A percentile compares a stretch with the other conserved stretches of the same genome.
Evolutionary conservation across 257 asterid species (phyloP).

Genomic region (Craterostigma plantagineum): DNA sequence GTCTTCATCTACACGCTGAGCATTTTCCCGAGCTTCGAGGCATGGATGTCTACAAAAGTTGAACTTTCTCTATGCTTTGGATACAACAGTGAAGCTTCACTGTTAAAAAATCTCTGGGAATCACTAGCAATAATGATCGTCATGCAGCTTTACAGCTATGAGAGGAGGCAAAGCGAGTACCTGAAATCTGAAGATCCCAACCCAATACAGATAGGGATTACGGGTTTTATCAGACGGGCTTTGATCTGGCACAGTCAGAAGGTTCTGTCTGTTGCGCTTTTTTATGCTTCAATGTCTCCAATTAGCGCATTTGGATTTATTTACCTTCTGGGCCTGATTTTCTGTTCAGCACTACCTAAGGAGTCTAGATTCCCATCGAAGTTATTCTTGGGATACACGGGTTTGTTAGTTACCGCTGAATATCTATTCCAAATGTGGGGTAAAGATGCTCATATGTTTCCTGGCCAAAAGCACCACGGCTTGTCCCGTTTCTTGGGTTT

Average conservation of each 20-base stretch:
- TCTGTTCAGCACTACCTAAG: conserved; percentile 60
- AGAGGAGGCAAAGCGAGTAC: conserved; percentile 82
- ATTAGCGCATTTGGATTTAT: conserved; percentile 73
- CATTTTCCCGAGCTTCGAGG: conserved; percentile 67
- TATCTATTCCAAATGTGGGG: conserved; percentile 98
- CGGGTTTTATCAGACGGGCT: conserved; percentile 63
- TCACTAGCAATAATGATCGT: conserved; percentile 79
- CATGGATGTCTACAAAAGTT: conserved; percentile 59
- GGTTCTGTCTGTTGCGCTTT: conserved; percentile 50
- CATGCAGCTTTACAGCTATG: conserved; percentile 98
- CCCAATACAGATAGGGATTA: conserved; percentile 44
- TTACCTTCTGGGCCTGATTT: conserved; percentile 67
- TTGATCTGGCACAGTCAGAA: conserved; percentile 95
- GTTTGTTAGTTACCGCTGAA: conserved; percentile 53
- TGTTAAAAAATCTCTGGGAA: conserved; percentile 72
- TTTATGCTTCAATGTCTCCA: conserved; percentile 86
- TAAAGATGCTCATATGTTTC: conserved; percentile 68
- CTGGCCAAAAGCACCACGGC: conserved; percentile 64
- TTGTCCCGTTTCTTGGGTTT: conserved; percentile 66
- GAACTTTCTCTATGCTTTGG: conserved; percentile 55
- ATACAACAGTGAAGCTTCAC: conserved; percentile 47
- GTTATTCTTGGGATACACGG: conserved; percentile 63
- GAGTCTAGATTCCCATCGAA: conserved; percentile 83
- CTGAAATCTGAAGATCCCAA: conserved; percentile 39
- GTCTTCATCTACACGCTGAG: conserved; percentile 56